Percentiles rank a stretch among this genome's conserved stretches.
Conservation (phyloP, 2,329 filamentous ascomycete genomes). For the Ophiostoma australiae region DNA sequence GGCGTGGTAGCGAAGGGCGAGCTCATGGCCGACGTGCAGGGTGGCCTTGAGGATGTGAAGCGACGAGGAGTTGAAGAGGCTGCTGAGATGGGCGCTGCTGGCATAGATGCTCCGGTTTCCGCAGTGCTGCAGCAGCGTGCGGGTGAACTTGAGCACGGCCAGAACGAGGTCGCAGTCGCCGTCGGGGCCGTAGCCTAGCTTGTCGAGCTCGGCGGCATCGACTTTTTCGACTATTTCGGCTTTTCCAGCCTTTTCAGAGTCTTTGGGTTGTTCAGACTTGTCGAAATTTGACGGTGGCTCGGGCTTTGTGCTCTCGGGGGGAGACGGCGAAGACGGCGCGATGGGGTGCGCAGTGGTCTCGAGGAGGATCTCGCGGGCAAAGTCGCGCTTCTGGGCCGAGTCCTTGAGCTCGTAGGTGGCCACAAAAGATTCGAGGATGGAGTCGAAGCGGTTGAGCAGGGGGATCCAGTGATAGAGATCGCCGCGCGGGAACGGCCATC, state of each 20-base stretch:
- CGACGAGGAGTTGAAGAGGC: constrained; percentile 82
- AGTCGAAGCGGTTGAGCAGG: constrained; percentile 87
- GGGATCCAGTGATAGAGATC: constrained; percentile 98
- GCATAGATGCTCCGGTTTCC: constrained; percentile 95
- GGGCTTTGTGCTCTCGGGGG: constrained; percentile 37
- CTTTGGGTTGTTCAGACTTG: too few relatives aligned
- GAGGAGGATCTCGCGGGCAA: constrained; percentile 61
- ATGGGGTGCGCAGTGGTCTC: constrained; percentile 49
- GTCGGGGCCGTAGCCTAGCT: constrained; percentile 63
- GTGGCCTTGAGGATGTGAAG: constrained; percentile 71
- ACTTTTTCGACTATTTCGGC: too few relatives aligned
- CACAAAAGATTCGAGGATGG: constrained; percentile 76
- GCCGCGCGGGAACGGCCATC: constrained; percentile 93
- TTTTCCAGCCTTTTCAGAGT: too few relatives aligned
- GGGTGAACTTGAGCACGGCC: constrained; percentile 76
- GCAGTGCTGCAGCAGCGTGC: constrained; percentile 85
- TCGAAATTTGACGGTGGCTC: background rate
- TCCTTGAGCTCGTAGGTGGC: constrained; percentile 72
- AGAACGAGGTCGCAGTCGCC: constrained; percentile 79
- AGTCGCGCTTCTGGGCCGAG: constrained; percentile 74
- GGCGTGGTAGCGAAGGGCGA: constrained; percentile 89
- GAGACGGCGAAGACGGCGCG: constrained; percentile 33
- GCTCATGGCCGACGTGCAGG: constrained; percentile 73
- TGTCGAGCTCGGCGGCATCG: constrained; percentile 37
- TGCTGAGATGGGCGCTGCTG: constrained; percentile 84